These are phyloP conservation scores for Coemansia nantahalensis DNA, from an alignment of 192 early-diverging fungal genomes.

Conservation along the genomic window DNA sequence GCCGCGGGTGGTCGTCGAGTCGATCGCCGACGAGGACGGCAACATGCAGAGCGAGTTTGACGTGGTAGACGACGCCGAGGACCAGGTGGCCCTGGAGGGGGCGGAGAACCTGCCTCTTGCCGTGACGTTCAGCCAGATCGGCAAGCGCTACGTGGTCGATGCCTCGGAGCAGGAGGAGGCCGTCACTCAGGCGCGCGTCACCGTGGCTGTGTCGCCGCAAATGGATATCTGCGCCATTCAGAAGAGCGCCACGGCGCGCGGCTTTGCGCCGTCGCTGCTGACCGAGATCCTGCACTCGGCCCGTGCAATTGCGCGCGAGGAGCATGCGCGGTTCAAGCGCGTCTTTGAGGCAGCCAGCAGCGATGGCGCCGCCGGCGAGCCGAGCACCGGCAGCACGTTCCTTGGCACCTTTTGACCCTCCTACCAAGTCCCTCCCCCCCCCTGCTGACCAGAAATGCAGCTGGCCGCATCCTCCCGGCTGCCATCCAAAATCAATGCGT, in stretches of 20 bases:
- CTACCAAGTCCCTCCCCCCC: too few species aligned
- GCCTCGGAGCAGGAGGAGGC: slow-evolving; percentile 87
- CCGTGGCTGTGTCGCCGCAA: slow-evolving; percentile 75
- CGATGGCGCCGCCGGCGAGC: slow-evolving; percentile 15
- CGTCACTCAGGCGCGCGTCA: slow-evolving; percentile 75
- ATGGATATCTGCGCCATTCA: slow-evolving; percentile 86
- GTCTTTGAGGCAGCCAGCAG: slow-evolving; percentile 22
- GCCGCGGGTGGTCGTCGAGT: slow-evolving; percentile 80
- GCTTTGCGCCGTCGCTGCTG: slow-evolving; percentile 43
- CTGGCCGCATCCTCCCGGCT: too few species aligned
- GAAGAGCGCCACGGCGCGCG: slow-evolving; percentile 60
- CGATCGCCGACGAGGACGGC: slow-evolving; percentile 73
- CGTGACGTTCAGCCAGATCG: slow-evolving; percentile 88
- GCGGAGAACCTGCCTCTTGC: slow-evolving; percentile 75
- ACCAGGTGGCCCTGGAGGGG: slow-evolving; percentile 74
- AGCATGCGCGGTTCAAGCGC: slow-evolving; percentile 17
- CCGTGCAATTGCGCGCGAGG: slow-evolving; percentile 29
- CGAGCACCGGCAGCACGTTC: slow-evolving; percentile 49
- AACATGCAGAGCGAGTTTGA: slow-evolving; percentile 85
- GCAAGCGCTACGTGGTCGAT: slow-evolving; percentile 79
- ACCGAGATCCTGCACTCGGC: slow-evolving; percentile 42
- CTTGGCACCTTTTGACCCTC: slow-evolving; percentile 9
- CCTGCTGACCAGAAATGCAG: too few species aligned
- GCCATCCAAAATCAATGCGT: too few species aligned
- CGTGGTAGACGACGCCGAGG: slow-evolving; percentile 86